Evolutionary conservation across 73 alveolate species (phyloP).

Genomic region (Symbiodinium pilosum): DNA sequence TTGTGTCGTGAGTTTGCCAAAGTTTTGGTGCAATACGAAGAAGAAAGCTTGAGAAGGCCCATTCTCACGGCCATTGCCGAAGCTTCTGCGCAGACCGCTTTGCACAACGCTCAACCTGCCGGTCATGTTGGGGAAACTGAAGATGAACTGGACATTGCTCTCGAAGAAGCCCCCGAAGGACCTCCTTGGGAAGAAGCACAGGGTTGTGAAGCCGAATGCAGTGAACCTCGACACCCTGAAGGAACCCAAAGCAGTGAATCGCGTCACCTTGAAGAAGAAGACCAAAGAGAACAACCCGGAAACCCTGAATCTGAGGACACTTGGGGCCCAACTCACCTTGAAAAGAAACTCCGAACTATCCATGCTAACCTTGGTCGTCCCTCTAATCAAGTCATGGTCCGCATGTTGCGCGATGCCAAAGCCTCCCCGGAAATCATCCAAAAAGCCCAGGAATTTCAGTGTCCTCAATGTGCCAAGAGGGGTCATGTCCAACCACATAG

Average conservation of each 20-base stretch:
- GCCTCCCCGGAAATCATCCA: background rate
- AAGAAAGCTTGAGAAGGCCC: background rate
- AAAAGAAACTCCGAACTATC: background rate
- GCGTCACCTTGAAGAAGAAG: no score
- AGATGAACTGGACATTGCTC: background rate
- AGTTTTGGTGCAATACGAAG: background rate
- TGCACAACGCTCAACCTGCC: background rate
- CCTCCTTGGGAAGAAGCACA: background rate
- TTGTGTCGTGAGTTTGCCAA: background rate
- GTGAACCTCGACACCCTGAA: background rate
- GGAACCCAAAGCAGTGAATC: background rate
- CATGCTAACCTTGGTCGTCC: slow-evolving; percentile 37
- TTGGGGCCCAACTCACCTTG: background rate
- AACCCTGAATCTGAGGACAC: background rate
- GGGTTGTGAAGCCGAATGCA: background rate
- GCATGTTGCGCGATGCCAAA: slow-evolving; percentile 6
- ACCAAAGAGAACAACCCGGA: background rate
- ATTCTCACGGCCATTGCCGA: no score
- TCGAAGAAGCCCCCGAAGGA: background rate
- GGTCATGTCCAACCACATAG: background rate
- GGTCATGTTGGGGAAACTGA: background rate
- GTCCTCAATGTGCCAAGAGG: background rate
- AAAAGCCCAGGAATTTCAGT: background rate
- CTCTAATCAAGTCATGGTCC: background rate
- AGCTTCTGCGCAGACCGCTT: background rate